phyloP scores from a whole-genome alignment of 495 filamentous ascomycete species.

The Hypoxylon rickii region DNA sequence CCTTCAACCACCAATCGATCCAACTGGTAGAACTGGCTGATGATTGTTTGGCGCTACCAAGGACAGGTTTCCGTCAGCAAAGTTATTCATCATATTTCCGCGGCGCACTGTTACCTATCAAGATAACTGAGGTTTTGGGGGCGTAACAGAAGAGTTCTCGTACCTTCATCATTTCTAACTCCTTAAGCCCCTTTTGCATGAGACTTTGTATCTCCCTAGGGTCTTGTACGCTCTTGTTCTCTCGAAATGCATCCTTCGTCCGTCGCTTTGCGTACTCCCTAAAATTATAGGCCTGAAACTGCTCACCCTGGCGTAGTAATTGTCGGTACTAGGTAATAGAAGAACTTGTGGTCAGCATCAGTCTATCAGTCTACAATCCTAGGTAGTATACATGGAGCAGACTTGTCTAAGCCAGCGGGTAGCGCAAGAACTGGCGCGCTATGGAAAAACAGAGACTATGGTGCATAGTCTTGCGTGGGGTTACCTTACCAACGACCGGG shows the following conservation, averaged over 20 bases:
- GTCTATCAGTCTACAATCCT: background rate
- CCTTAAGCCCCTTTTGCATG: constrained; percentile 84
- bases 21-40: constrained; percentile 93
- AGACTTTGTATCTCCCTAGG: constrained; percentile 78
- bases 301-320: constrained; percentile 80
- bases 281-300: constrained; percentile 96
- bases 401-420: no score
- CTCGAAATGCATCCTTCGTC: constrained; percentile 85
- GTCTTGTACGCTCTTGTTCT: constrained; percentile 72
- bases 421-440: no score
- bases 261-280: constrained; percentile 92
- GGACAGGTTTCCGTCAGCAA: constrained; percentile 2
- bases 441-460: background rate
- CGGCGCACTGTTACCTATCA: background rate
- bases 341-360: background rate
- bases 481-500: constrained; percentile 67
- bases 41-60: constrained; percentile 84
- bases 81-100: background rate
- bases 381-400: no score
- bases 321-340: constrained; percentile 74
- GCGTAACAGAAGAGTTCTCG: no score
- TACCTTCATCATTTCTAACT: constrained; percentile 92
- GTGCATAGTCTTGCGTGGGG: no score
- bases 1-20: constrained; percentile 94
- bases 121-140: no score